phyloP scores from a whole-genome alignment of 345 rosid species.

The Pelargonium nanum region DNA sequence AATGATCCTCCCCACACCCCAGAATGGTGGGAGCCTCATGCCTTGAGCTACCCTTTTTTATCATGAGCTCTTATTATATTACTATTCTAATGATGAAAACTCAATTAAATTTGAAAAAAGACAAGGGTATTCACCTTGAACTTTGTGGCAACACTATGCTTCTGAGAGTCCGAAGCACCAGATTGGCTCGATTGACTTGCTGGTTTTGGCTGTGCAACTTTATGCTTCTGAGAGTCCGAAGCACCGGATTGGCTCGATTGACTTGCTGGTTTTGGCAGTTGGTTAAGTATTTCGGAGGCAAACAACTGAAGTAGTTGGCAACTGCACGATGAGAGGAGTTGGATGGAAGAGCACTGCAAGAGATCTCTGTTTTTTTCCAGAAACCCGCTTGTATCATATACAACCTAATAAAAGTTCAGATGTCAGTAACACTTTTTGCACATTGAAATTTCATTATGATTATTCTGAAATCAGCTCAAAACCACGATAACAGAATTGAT shows the following conservation, averaged over 20 bases:
- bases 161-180: conserved; percentile 15
- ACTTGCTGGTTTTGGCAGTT: too few species aligned
- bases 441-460: background rate
- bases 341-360: conserved; percentile 43
- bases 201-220: too few species aligned
- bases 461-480: background rate
- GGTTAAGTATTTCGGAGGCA: conserved; percentile 36
- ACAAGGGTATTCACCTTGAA: conserved; percentile 48
- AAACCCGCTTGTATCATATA: conserved; percentile 82
- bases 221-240: too few species aligned
- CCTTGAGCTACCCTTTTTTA: too few species aligned
- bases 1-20: too few species aligned
- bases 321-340: conserved; percentile 59
- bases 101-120: background rate
- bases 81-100: too few species aligned
- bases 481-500: background rate
- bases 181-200: too few species aligned
- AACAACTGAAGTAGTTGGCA: conserved; percentile 41
- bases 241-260: too few species aligned
- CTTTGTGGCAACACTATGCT: conserved; percentile 62
- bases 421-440: conserved; percentile 6
- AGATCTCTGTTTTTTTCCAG: conserved; percentile 92
- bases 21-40: too few species aligned
- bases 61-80: too few species aligned
- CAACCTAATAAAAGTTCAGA: conserved; percentile 43